Evolutionary conservation across 2,329 filamentous ascomycete genomes (phyloP), one percentile per base, ranked within the genome.

Genomic region (Arthrobotrys iridis): DNA sequence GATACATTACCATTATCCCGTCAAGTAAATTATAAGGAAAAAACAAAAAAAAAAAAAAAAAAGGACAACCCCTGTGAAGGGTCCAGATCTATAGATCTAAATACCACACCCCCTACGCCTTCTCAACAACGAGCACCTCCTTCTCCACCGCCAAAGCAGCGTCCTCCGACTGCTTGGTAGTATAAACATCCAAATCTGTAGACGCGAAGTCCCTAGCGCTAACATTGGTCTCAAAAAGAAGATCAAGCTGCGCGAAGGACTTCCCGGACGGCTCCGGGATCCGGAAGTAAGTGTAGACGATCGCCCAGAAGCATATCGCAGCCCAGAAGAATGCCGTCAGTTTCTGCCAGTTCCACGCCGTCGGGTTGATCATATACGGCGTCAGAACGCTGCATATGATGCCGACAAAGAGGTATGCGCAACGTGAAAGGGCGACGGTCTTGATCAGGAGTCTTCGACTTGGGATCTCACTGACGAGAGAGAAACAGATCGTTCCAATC

Each of bases 311-410:
- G 83, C 91, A 94, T 68, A 92, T 89, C 0, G 89, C 91, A 11
- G 88, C 89, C 70, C 15, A 50, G 35, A 76, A 76, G 59, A 68
- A 76, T 26, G 33, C n/a, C 7, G 68, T 77, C 40, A 76, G 55
- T 77, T 68, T 95, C 75, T 88, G 86, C 93, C 93, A 97, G 82
- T 96, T 85, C 93, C 93, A 97, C 0, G 88, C 90, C 0, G 85
- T 86, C 0, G 93, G 92, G 83, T 97, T 97, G 43, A 96, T 86
- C 93, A 97, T 97, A 83, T 96, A 96, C 0, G 93, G 93, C 0
- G 92, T 96, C 41, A 97, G 83, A 2, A 96, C 90, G 58, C 88
- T 90, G 80, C 89, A 92, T 79, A 96, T 83, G 78, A 97, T 96
- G 77, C 88, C 90, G 45, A 93, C 91, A 58, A 96, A 84, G 80